Conservation (phyloP, 257 asterid species). For the Nicotiana sylvestris region DNA sequence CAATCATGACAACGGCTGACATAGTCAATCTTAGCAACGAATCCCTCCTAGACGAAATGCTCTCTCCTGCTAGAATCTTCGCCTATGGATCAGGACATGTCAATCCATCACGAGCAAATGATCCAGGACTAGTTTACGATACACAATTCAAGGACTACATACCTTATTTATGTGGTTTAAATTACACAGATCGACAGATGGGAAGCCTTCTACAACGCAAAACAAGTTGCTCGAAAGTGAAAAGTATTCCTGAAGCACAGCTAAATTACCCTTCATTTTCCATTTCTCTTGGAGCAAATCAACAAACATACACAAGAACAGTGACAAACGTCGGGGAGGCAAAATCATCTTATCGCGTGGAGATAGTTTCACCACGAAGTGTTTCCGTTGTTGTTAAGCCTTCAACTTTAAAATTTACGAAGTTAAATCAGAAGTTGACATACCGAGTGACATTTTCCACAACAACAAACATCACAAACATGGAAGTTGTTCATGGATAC, state of each 20-base stretch:
- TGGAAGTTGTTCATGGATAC: conserved; percentile 24
- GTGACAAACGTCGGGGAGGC: conserved; percentile 42
- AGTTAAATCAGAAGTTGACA: conserved; percentile 14
- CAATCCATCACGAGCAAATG: conserved; percentile 27
- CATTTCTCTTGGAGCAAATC: conserved; percentile 1
- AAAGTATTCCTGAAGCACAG: conserved; percentile 18
- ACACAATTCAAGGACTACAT: conserved; percentile 20
- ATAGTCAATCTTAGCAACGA: neutral
- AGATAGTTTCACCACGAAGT: conserved; percentile 12
- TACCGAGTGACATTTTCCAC: conserved; percentile 19
- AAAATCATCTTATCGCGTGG: conserved; percentile 12
- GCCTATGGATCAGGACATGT: conserved; percentile 37
- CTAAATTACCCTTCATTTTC: conserved; percentile 43
- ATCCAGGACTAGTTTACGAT: conserved; percentile 40
- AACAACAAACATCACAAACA: neutral
- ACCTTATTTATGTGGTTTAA: conserved; percentile 25
- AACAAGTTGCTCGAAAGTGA: conserved; percentile 11
- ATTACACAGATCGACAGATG: conserved; percentile 17
- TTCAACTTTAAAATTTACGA: neutral
- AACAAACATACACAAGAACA: conserved; percentile 24
- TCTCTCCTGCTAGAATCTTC: conserved; percentile 11
- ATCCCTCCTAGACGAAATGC: neutral
- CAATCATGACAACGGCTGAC: conserved; percentile 32
- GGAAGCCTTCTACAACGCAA: conserved; percentile 2
- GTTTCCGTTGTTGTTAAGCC: conserved; percentile 22